Conservation (phyloP, 257 asterid genomes). For the Fraxinus excelsior region DNA sequence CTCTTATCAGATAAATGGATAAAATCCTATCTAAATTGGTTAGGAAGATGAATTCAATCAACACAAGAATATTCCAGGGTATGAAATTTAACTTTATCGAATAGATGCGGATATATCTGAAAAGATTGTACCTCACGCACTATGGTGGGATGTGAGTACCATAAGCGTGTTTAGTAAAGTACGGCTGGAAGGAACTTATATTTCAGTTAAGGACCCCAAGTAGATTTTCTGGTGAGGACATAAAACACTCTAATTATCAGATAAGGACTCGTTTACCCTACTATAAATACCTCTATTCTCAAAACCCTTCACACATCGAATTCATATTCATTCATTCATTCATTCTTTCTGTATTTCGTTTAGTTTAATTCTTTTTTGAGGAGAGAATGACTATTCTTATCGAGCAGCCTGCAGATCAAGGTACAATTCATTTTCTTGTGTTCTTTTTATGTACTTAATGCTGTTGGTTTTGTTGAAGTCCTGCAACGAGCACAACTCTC, state of each 20-base stretch:
- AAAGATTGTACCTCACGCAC: slow-evolving; percentile 13
- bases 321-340: background rate
- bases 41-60: background rate
- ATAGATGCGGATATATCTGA: background rate
- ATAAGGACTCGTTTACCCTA: slow-evolving; percentile 46
- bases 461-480: background rate
- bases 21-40: no score
- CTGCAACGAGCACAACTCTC: background rate
- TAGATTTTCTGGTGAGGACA: slow-evolving; percentile 44
- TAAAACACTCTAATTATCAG: slow-evolving; percentile 35
- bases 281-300: slow-evolving; percentile 46
- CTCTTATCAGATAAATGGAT: background rate
- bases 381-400: slow-evolving; percentile 60
- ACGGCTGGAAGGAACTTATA: slow-evolving; percentile 1
- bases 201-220: slow-evolving; percentile 44
- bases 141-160: background rate
- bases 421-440: slow-evolving; percentile 27
- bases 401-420: slow-evolving; percentile 44
- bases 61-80: background rate
- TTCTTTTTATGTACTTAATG: background rate
- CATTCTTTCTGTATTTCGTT: background rate
- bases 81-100: background rate
- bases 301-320: background rate
- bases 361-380: background rate
- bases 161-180: background rate